Base-by-base conservation (phyloP, 139 green algal species). In the Marvania coccoides region DNA sequence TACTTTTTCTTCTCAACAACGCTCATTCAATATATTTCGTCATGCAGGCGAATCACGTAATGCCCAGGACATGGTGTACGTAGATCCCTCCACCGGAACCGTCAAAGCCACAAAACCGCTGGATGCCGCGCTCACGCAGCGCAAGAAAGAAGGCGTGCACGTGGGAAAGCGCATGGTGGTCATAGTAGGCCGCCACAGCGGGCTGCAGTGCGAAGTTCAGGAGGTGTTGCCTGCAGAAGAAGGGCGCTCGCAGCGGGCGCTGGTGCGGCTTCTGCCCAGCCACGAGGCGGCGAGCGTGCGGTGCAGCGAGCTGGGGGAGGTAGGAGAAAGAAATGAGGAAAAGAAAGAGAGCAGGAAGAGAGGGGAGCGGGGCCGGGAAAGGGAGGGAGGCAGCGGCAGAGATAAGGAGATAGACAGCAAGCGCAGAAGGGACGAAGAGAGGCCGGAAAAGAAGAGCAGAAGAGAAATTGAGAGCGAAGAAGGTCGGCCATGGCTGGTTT, bases 91-190 rank as follows among this genome's bases (percentile, higher is more conserved):
- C 0, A 70, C 88, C 54, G 87, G 87, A 13, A 45, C 63, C 29
- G 53, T 77, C 35, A 77, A 76, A 4, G 67, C 86, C 67, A 60
- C 81, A 14, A 76, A 77, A 6, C 79, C 66, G 8, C 65, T 92
- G 28, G 83, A 85, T 37, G 87, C 90, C 63, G 69, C 81, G 81
- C 70, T 92, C 26, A 76, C 86, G 40, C 47, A 74, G n/a, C 70
- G 74, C 1, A 42, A 64, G 10, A 35, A 40, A 28, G 36, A 51
- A 53, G 77, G 63, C 2, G 55, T 69, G 38, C 60, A 57, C 8
- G 36, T 65, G 35, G 71, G 51, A 13, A 82, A 81, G 63, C 46
- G 38, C 10, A 90, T 89, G 82, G 39, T 59, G 0, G 39, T 91
- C 15, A 38, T 79, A n/a, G 60, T 38, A 0, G 86, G 86, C 35